A percentile compares a stretch with the other conserved stretches of the same genome.
These are phyloP conservation scores for Neonectria magnoliae DNA, from an alignment of 2,329 filamentous ascomycete species.

Conservation along the genomic window DNA sequence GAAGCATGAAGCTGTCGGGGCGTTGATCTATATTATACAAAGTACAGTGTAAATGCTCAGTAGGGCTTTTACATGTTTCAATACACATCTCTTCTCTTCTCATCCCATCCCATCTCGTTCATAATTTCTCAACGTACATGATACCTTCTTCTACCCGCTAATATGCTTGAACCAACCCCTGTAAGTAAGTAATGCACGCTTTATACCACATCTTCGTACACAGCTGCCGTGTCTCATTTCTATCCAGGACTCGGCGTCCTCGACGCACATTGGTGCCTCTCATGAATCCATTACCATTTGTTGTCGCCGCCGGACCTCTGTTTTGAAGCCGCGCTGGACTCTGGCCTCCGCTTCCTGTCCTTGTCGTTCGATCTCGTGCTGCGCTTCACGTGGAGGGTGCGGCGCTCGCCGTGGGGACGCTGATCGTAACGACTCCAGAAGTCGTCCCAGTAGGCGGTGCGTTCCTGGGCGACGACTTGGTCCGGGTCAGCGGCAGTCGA, in stretches of 20 bases:
- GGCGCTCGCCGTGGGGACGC: slow-evolving; percentile 14
- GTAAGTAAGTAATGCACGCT: neutral
- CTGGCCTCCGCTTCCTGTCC: neutral
- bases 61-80: slow-evolving; percentile 22
- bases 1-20: neutral
- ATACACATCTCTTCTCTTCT: slow-evolving; percentile 20
- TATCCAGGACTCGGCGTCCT: neutral
- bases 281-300: neutral
- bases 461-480: slow-evolving; percentile 27
- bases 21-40: slow-evolving; percentile 7
- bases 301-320: too few relatives aligned
- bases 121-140: neutral
- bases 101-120: neutral
- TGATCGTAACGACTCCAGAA: slow-evolving; percentile 43
- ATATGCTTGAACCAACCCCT: neutral
- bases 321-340: neutral
- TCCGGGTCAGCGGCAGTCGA: slow-evolving; percentile 23
- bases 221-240: neutral
- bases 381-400: neutral
- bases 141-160: neutral
- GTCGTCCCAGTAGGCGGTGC: slow-evolving; percentile 36
- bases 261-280: neutral
- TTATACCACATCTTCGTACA: slow-evolving; percentile 1
- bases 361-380: too few relatives aligned
- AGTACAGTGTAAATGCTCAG: slow-evolving; percentile 22